Base-by-base conservation (phyloP, 2,329 filamentous ascomycete species). In the Fusarium sp. region DNA sequence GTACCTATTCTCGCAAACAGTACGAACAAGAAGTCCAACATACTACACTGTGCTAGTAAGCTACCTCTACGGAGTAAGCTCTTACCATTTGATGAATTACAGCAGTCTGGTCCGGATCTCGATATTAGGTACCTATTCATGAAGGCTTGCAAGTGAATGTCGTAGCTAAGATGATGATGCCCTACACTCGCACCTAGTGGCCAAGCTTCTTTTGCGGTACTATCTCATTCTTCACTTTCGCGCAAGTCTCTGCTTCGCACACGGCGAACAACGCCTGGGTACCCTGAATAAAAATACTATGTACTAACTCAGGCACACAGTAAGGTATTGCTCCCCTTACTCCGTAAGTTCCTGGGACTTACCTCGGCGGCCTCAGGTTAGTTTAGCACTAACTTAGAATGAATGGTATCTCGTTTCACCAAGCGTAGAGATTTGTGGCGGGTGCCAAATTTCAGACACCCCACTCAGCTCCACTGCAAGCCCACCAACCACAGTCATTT, bases 361-460 rank as follows among this genome's bases (percentile, higher is more conserved):
- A 53, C 65, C 62, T 77, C 65, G 69, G 69, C 55, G 59, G 58
- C 70, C 58, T 65, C 57, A 62, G 63, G 61, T 44, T 76, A 67
- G 75, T 42, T 70, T 59, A 24, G 47, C 64, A 54, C 59, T 62
- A 32, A 39, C 48, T 61, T 22, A 54, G 35, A 54, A 55, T 41
- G 51, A 38, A n/a, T 62, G 28, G 18, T 20, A 24, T 32, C 35
- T 68, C 61, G 71, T 74, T 66, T 73, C 72, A 74, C 68, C 57
- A 74, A 30, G 66, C 67, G 55, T 62, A 58, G 44, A 39, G 61
- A 38, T 56, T 68, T 62, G 53, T 75, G 65, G 74, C 74, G 67
- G 72, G 69, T 78, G 75, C 68, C 74, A 78, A 77, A 76, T 72
- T 75, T 74, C 56, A 53, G 26, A 51, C 56, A 51, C 59, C 61